Percentiles rank a stretch among this genome's conserved stretches.
Conservation (phyloP, 2,329 filamentous ascomycete genomes). For the Aspergillus fumigatiaffinis region DNA sequence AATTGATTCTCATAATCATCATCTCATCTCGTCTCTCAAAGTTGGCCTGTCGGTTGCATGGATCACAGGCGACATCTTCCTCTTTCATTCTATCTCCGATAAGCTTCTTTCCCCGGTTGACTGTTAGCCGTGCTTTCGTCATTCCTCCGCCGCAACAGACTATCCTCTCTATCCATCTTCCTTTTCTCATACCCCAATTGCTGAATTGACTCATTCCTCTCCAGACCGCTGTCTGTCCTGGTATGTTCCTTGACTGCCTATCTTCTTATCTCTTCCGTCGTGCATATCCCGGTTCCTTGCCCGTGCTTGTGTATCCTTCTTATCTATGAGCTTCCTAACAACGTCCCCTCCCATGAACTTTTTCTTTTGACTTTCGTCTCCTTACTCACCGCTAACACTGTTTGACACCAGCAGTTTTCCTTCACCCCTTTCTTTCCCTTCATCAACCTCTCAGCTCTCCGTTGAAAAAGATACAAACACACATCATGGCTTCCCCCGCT, state of each 20-base stretch:
- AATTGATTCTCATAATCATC: background rate
- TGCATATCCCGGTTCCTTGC: constrained; percentile 1
- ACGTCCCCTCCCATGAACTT: background rate
- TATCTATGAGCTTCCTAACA: constrained; percentile 6
- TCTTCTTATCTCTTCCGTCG: constrained; percentile 2
- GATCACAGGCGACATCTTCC: background rate
- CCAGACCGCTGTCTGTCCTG: background rate
- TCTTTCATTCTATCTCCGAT: background rate
- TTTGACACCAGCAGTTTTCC: background rate
- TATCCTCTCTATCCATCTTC: background rate
- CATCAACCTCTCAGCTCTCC: background rate
- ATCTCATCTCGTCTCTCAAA: background rate
- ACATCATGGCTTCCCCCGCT: constrained; percentile 29
- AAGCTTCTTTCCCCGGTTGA: background rate
- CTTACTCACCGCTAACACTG: background rate
- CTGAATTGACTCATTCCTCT: background rate
- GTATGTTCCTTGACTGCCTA: background rate
- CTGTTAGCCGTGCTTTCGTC: background rate
- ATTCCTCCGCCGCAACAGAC: background rate
- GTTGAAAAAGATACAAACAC: constrained; percentile 1
- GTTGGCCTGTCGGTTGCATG: constrained; percentile 9
- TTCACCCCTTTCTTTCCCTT: background rate
- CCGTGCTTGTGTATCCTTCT: constrained; percentile 9
- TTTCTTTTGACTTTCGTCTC: background rate
- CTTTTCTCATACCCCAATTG: background rate